Base-by-base conservation (phyloP, 768 basidiomycete genomes). In the Suillus fuscotomentosus region DNA sequence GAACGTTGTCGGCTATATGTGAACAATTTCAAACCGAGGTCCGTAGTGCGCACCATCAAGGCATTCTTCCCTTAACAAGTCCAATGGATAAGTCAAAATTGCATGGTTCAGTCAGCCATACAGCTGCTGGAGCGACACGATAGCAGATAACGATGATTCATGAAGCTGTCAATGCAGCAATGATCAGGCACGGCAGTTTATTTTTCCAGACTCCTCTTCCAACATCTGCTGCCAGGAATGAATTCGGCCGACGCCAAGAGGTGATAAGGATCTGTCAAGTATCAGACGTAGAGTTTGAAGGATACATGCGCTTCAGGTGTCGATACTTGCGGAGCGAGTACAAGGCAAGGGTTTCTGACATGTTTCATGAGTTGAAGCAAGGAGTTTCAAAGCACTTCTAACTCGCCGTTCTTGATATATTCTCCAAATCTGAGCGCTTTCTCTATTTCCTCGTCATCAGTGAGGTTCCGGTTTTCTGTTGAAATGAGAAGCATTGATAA, bases 251-350 rank as follows among this genome's bases (percentile, higher is more conserved):
- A 41, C 10, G 8, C 38, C 22, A 56, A 39, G 36, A 24, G 24
- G 4, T 17, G 24, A 45, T 22, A 60, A 22, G 3, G 17, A 22
- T n/a, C 6, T 14, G 56, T 63, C 51, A 54, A 38, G 65, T 10
- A 22, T 69, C 65, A 36, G 66, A 63, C 27, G 59, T 51, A 11
- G 68, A 54, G 41, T n/a, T 64, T 6, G 68, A 60, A 22, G 85
- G 84, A 71, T 94, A 94, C 80, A 88, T 87, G 63, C 88, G 82
- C 71, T 85, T 90, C 66, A 95, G 77, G 72, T 93, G 85, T 54
- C 93, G 86, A 70, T 94, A 95, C 76, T 95, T 95, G 67, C 89
- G 84, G 51, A 95, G 76, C 1, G 90, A 88, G 70, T 95, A 94
- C 24, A 95, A 75, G 0, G 92, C 92, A 51, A 94, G 80, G 0